Percentiles rank a stretch among this genome's conserved stretches.
These are phyloP conservation scores for Cercospora nicotianae DNA, from an alignment of 2,329 filamentous ascomycete species.

Conservation along the genomic window DNA sequence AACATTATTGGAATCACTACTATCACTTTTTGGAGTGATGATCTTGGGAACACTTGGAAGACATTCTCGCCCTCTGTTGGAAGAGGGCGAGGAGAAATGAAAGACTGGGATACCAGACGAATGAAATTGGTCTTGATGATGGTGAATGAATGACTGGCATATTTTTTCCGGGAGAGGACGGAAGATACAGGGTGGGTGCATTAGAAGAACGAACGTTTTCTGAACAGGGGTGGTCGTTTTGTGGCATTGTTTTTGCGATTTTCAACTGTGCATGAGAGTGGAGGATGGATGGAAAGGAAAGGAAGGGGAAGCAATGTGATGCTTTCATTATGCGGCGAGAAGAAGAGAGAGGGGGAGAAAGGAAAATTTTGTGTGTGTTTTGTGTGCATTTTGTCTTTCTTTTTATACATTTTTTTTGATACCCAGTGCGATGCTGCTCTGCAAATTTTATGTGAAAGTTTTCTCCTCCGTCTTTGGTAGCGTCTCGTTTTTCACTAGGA, in stretches of 20 bases:
- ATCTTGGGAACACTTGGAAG: background rate
- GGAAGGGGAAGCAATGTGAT: too few species aligned
- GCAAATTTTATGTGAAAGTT: background rate
- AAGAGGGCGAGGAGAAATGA: too few species aligned
- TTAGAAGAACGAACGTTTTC: background rate
- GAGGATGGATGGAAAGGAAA: background rate
- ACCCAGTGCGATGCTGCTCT: background rate
- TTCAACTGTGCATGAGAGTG: background rate
- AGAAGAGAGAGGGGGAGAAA: background rate
- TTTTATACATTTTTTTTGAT: background rate
- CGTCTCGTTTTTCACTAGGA: too few species aligned
- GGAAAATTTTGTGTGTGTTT: background rate
- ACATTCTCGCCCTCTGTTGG: too few species aligned
- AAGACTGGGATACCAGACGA: background rate
- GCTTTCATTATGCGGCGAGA: background rate
- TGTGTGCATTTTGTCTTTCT: background rate
- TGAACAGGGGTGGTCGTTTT: background rate
- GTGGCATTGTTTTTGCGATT: background rate
- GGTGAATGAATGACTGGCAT: background rate
- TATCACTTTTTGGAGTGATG: background rate
- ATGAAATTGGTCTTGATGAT: background rate
- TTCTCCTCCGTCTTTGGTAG: too few species aligned
- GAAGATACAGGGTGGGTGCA: background rate
- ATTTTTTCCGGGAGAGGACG: background rate
- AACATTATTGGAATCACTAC: background rate